Percentiles rank a stretch among this genome's conserved stretches.
These are phyloP conservation scores for Fusarium sp. DNA, from an alignment of 2,329 filamentous ascomycete species.

Conservation along the genomic window DNA sequence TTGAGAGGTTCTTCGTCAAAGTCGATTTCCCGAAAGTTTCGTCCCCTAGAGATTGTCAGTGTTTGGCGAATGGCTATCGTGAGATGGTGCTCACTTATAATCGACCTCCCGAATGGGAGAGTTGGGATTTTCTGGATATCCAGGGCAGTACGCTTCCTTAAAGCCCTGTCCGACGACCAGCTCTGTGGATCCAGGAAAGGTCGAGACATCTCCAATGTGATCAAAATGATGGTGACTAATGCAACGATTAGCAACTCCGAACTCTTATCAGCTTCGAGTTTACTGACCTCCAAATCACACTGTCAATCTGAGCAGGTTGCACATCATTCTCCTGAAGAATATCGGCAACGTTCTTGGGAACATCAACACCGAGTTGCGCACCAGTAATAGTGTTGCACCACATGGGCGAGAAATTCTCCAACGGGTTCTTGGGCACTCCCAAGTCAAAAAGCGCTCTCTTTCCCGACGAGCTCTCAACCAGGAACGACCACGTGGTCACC, in stretches of 20 bases:
- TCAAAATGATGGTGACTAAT: constrained; percentile 29
- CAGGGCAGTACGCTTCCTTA: constrained; percentile 24
- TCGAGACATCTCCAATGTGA: constrained; percentile 27
- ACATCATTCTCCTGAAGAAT: constrained; percentile 7
- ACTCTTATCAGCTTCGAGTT: accelerated
- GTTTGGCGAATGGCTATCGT: accelerated
- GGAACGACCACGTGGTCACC: constrained; percentile 16
- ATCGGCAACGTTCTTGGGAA: constrained; percentile 19
- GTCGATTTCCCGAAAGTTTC: constrained; percentile 15
- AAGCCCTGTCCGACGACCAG: constrained; percentile 31
- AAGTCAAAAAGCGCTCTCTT: constrained; percentile 25
- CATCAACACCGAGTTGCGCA: not conserved
- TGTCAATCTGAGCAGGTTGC: not conserved
- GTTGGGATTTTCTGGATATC: constrained; percentile 10
- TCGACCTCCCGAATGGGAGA: constrained; percentile 19
- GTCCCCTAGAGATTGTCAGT: not conserved
- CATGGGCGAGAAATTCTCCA: constrained; percentile 7
- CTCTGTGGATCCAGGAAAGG: constrained; percentile 19
- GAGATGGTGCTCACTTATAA: not conserved
- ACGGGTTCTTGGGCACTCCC: constrained; percentile 10
- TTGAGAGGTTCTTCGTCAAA: not conserved
- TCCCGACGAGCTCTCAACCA: constrained; percentile 13
- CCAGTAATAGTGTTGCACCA: not conserved
- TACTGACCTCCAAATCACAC: constrained; percentile 31
- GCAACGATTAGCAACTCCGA: not conserved